Conservation (phyloP, 1,139 yeast genomes). For the Blastobotrys illinoisensis region DNA sequence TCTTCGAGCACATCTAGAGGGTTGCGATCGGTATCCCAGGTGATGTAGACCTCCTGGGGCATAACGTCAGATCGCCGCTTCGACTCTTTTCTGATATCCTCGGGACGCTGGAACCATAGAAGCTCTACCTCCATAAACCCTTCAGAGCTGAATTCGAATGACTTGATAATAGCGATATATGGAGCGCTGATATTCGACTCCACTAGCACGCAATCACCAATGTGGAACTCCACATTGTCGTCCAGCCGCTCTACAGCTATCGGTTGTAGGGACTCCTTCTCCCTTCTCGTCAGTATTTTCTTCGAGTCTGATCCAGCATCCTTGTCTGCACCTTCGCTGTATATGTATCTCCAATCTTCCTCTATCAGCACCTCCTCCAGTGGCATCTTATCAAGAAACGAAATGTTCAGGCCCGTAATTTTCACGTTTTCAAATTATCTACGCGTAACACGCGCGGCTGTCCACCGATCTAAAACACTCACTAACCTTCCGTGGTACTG, state of each 20-base stretch:
- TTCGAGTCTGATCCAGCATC: not conserved
- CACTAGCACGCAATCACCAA: constrained; percentile 22
- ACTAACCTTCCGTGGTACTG: too few species aligned
- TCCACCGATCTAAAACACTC: not conserved
- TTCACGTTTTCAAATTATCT: not conserved
- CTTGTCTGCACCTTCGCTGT: not conserved
- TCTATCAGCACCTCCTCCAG: not conserved
- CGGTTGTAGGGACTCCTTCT: not conserved
- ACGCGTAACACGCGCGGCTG: not conserved
- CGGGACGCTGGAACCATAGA: constrained; percentile 20
- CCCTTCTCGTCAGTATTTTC: not conserved
- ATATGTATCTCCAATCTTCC: not conserved
- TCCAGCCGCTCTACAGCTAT: constrained; percentile 14
- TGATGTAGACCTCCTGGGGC: constrained; percentile 18
- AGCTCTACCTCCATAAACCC: constrained; percentile 18
- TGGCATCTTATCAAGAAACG: not conserved
- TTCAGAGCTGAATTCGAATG: constrained; percentile 15
- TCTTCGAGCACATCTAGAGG: constrained; percentile 18
- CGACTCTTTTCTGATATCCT: constrained; percentile 9
- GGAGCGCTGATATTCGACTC: constrained; percentile 18
- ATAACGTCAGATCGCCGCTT: not conserved
- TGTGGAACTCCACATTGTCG: constrained; percentile 15
- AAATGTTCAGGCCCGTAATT: not conserved
- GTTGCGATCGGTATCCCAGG: constrained; percentile 19
- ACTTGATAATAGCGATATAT: constrained; percentile 19